These are phyloP conservation scores for Furculomyces boomerangus DNA, from an alignment of 371 early-diverging fungal genomes.

Conservation along the genomic window DNA sequence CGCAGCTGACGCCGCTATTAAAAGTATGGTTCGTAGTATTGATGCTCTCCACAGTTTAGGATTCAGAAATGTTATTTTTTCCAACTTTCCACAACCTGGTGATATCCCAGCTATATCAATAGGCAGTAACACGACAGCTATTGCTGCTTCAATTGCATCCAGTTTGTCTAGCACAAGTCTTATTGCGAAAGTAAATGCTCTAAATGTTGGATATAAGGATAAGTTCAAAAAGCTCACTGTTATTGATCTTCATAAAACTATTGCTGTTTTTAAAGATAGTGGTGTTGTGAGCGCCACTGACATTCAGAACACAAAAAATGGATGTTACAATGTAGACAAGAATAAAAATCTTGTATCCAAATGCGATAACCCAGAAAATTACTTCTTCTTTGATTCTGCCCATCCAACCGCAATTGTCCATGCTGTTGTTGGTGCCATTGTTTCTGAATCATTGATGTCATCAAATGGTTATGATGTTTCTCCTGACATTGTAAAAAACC, in stretches of 20 bases:
- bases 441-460: background rate
- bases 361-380: background rate
- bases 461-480: too few species aligned
- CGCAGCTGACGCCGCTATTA: background rate
- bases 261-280: background rate
- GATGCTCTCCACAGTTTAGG: background rate
- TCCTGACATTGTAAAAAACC: too few species aligned
- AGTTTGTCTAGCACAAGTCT: background rate
- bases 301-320: background rate
- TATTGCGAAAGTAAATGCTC: background rate
- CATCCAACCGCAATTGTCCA: constrained; percentile 1
- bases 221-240: background rate
- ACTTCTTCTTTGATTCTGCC: background rate
- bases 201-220: background rate
- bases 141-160: background rate
- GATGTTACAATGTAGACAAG: background rate
- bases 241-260: background rate
- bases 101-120: background rate
- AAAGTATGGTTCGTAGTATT: background rate
- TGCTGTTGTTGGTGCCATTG: background rate
- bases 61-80: background rate
- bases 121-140: background rate
- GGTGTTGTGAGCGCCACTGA: background rate
- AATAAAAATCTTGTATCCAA: background rate
- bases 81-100: background rate